Evolutionary conservation across 495 filamentous ascomycete genomes (phyloP).

Genomic region (Hapsidospora chrysogenum): DNA sequence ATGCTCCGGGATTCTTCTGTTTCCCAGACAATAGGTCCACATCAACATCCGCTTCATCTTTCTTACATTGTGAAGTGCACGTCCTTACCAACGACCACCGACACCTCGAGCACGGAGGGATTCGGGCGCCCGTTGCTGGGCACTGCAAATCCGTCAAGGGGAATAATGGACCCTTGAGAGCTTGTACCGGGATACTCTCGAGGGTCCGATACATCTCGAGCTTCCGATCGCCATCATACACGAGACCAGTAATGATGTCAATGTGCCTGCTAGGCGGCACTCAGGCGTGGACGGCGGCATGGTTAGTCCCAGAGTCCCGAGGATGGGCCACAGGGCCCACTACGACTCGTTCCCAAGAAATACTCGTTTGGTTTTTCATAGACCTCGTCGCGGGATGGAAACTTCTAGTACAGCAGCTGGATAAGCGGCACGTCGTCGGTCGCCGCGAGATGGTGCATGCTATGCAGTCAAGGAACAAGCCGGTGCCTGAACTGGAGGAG

Average conservation of each 20-base stretch:
- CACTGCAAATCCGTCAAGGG: slow-evolving; percentile 22
- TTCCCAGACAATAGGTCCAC: neutral
- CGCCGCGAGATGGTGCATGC: slow-evolving; percentile 30
- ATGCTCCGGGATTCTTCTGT: neutral
- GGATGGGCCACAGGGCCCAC: slow-evolving; percentile 35
- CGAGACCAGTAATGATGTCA: slow-evolving; percentile 32
- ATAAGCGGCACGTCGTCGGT: slow-evolving; percentile 29
- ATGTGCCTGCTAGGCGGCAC: slow-evolving; percentile 30
- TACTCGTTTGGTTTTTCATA: slow-evolving; percentile 36
- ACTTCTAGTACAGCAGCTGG: slow-evolving; percentile 44
- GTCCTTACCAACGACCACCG: slow-evolving; percentile 36
- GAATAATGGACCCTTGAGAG: slow-evolving; percentile 35
- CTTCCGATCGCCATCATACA: slow-evolving; percentile 34
- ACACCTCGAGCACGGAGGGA: slow-evolving; percentile 22
- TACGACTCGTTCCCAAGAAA: slow-evolving; percentile 33
- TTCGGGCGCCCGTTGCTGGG: slow-evolving; percentile 24
- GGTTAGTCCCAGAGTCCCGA: slow-evolving; percentile 16
- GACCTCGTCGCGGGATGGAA: slow-evolving; percentile 25
- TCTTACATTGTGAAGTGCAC: slow-evolving; percentile 12
- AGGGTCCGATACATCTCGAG: slow-evolving; percentile 27
- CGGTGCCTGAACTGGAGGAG: slow-evolving; percentile 33
- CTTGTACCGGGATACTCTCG: slow-evolving; percentile 29
- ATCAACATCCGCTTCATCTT: neutral
- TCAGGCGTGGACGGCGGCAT: slow-evolving; percentile 28
- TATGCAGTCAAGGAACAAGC: slow-evolving; percentile 40